phyloP scores from a whole-genome alignment of 192 early-diverging fungal species.

The Funneliformis mosseae region DNA sequence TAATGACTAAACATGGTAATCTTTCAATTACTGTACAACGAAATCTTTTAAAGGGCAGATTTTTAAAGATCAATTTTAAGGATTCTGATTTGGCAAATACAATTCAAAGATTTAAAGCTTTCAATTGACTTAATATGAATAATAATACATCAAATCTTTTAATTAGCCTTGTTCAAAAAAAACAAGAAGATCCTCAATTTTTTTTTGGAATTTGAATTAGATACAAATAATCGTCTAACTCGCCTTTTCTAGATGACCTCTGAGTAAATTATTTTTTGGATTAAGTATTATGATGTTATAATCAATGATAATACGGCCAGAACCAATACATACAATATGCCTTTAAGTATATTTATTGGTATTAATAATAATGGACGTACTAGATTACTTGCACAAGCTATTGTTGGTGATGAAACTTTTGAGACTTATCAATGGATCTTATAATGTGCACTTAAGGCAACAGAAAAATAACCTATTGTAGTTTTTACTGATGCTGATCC shows the following conservation, averaged over 20 bases:
- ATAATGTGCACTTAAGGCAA: no score
- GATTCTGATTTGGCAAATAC: not conserved
- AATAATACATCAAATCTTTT: not conserved
- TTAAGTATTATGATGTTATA: constrained; percentile 25
- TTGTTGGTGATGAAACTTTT: no score
- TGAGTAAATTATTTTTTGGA: not conserved
- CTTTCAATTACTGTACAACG: not conserved
- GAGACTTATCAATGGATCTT: no score
- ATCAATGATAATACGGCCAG: constrained; percentile 17
- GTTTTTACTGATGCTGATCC: no score
- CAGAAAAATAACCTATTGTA: no score
- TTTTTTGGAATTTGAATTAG: not conserved
- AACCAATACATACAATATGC: constrained; percentile 22
- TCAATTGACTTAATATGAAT: not conserved
- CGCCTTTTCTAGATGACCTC: constrained; percentile 8
- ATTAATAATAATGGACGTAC: not conserved
- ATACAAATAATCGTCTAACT: not conserved
- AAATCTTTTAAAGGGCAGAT: not conserved
- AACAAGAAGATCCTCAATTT: not conserved
- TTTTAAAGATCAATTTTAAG: not conserved
- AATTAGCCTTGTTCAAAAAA: not conserved
- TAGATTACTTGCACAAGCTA: no score
- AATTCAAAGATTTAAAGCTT: not conserved
- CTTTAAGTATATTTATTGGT: not conserved
- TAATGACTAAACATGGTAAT: not conserved